phyloP scores from a whole-genome alignment of 257 asterid genomes.

The Hygrophila difformis region DNA sequence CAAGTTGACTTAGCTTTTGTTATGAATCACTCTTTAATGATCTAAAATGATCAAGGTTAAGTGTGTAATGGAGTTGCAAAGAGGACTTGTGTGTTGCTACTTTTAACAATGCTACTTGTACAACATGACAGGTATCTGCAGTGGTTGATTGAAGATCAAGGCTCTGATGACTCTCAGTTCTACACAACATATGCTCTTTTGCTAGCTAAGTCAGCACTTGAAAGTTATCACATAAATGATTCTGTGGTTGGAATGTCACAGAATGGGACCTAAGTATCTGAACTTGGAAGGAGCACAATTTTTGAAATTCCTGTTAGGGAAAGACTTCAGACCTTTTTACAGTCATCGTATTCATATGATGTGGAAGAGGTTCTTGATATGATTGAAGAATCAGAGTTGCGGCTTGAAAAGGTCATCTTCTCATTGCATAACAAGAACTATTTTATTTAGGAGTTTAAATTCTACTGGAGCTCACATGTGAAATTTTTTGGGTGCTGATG shows the following conservation, averaged over 20 bases:
- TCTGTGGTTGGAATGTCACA: conserved; percentile 24
- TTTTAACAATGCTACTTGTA: conserved; percentile 2
- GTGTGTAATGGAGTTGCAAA: too few species aligned
- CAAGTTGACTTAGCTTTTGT: too few species aligned
- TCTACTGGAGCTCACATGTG: not conserved
- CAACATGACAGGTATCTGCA: conserved; percentile 68
- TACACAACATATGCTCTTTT: conserved; percentile 81
- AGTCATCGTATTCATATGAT: conserved; percentile 84
- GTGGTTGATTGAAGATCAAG: conserved; percentile 95
- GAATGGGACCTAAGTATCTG: conserved; percentile 29
- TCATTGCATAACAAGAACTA: not conserved
- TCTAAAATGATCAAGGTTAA: too few species aligned
- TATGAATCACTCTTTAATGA: too few species aligned
- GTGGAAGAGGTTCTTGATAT: conserved; percentile 79
- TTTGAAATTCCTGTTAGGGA: conserved; percentile 75
- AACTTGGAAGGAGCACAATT: conserved; percentile 32
- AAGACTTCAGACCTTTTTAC: conserved; percentile 74
- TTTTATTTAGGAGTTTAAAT: conserved; percentile 14
- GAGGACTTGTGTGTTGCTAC: conserved; percentile 8
- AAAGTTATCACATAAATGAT: conserved; percentile 40
- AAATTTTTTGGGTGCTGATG: not conserved
- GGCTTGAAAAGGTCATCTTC: conserved; percentile 83
- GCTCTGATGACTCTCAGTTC: conserved; percentile 60
- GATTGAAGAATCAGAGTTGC: conserved; percentile 82
- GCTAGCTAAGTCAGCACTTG: conserved; percentile 88